Evolutionary conservation across 768 basidiomycete genomes (phyloP), one percentile per base, ranked within the genome.

Genomic region (Suillus luteus): DNA sequence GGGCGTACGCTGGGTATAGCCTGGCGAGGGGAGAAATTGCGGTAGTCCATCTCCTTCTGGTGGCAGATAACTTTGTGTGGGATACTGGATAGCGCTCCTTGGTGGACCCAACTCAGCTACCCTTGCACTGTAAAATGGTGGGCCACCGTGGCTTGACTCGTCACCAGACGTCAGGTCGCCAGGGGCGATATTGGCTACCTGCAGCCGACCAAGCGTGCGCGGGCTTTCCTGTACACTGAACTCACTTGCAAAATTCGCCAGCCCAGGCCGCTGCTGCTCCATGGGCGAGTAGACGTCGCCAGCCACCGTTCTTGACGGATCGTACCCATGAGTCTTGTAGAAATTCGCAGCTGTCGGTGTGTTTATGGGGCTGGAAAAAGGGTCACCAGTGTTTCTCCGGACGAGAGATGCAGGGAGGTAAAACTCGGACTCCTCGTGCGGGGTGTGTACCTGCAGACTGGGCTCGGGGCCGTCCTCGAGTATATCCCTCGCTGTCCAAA

Each of bases 151-250:
- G 46, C 55, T 37, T 62, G 35, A 57, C n/a, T 76, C 75, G 46
- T 71, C 70, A 1, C 72, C 75, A 33, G 79, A 78, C 3, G 75
- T 73, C 52, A 77, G 61, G 58, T 86, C 84, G 7, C 81, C 85
- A 9, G 83, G 81, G 2, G 77, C 70, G 60, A 80, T 73, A 68
- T 86, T 86, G 33, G 82, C 75, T 55, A 86, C 79, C 54, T 78
- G 80, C 19, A 86, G 76, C 14, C 72, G 75, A 5, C 84, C 83
- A 0, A 85, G 75, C 3, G 80, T 78, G 44, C 69, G 69, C 40
- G 68, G 68, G 60, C 73, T 78, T 48, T 74, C 70, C 61, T 73
- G 75, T 12, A 75, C 74, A 60, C 48, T 68, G 59, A 51, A 69
- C 68, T 40, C 73, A 49, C 40, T 65, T 59, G 64, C 78, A 71